These are phyloP conservation scores for Asterella californica DNA, from an alignment of 225 moss, liverwort and hornwort species.

Conservation along the genomic window DNA sequence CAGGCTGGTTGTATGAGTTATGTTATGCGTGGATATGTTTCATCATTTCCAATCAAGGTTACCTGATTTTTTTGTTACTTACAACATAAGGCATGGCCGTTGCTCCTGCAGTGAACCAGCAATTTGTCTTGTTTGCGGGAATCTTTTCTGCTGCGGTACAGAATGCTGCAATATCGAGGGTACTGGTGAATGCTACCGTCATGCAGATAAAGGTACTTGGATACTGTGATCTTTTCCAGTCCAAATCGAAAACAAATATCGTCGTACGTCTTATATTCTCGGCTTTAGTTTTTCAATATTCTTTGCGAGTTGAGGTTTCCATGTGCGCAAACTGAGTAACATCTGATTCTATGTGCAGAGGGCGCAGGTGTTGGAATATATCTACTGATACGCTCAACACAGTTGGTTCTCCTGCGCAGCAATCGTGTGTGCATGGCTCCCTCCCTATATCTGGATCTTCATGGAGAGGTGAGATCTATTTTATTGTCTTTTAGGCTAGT, in stretches of 20 bases:
- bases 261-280: not conserved
- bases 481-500: not conserved
- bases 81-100: not conserved
- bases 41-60: not conserved
- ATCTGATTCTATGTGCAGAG: constrained; percentile 40
- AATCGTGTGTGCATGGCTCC: constrained; percentile 82
- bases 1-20: not conserved
- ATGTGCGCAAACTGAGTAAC: not conserved
- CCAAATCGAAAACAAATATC: not conserved
- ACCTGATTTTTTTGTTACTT: not conserved
- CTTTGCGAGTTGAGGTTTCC: too few species aligned
- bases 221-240: not conserved
- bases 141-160: constrained; percentile 62
- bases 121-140: constrained; percentile 73
- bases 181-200: constrained; percentile 64
- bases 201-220: constrained; percentile 70
- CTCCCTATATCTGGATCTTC: constrained; percentile 93
- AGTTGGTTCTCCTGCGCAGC: constrained; percentile 73
- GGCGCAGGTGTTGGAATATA: constrained; percentile 76
- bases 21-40: not conserved
- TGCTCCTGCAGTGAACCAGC: constrained; percentile 66
- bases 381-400: constrained; percentile 75
- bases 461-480: constrained; percentile 76
- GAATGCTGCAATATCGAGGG: constrained; percentile 50
- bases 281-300: not conserved